Conservation (phyloP, 371 early-diverging fungal species). For the Blakeslea trispora region DNA sequence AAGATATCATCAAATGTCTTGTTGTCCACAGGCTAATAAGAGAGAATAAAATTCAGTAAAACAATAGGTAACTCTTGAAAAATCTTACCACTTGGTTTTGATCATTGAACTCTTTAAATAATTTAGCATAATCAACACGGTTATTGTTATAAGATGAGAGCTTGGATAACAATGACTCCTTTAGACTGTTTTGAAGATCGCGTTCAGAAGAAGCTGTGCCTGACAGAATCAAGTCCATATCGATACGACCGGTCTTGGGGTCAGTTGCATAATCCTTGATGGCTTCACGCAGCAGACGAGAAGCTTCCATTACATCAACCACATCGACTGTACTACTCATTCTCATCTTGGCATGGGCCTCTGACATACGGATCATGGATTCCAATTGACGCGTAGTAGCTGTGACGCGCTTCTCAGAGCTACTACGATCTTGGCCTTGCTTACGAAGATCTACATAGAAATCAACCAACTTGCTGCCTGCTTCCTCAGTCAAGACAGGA, state of each 20-base stretch:
- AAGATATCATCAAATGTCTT: conserved; percentile 44
- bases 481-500: conserved; percentile 85
- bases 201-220: conserved; percentile 73
- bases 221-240: conserved; percentile 95
- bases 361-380: conserved; percentile 97
- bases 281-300: conserved; percentile 87
- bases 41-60: not conserved
- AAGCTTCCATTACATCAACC: conserved; percentile 85
- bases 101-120: conserved; percentile 51
- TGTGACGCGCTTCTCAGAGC: conserved; percentile 79
- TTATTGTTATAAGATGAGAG: conserved; percentile 38
- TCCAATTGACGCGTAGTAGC: conserved; percentile 99
- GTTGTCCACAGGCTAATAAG: conserved; percentile 38
- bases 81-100: conserved; percentile 56
- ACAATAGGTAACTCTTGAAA: not conserved
- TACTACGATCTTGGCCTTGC: conserved; percentile 67
- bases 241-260: conserved; percentile 97
- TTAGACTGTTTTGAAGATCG: conserved; percentile 50
- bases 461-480: conserved; percentile 75
- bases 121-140: conserved; percentile 40
- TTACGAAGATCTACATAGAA: conserved; percentile 91
- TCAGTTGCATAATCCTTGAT: conserved; percentile 97
- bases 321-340: conserved; percentile 72
- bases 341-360: conserved; percentile 98
- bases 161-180: conserved; percentile 45